Evolutionary conservation across 257 asterid species (phyloP).

Genomic region (Gardenia jasminoides): DNA sequence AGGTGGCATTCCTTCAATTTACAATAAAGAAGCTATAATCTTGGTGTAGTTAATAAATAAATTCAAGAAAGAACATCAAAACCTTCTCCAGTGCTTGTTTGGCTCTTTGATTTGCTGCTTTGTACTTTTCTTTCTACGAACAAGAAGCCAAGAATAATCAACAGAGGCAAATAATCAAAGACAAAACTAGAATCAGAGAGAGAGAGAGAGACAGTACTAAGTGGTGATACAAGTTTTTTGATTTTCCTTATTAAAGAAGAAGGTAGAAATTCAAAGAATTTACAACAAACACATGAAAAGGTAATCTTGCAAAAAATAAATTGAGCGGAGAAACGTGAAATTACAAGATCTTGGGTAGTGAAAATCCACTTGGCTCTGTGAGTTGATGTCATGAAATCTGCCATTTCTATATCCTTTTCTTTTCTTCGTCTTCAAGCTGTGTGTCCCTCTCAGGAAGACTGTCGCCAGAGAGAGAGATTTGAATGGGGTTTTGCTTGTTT

Average conservation of each 20-base stretch:
- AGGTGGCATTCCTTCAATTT: not conserved
- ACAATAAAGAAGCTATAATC: not conserved
- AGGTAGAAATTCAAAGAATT: no score
- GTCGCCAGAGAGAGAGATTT: not conserved
- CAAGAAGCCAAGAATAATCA: conserved; percentile 2
- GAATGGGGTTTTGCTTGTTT: not conserved
- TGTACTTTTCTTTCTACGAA: conserved; percentile 71
- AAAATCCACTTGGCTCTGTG: conserved; percentile 90
- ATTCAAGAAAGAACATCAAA: conserved; percentile 2
- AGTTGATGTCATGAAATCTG: conserved; percentile 81
- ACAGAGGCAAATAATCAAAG: not conserved
- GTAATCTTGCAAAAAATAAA: not conserved
- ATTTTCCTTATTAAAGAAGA: no score
- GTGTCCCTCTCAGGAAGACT: not conserved
- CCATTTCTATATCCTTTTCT: conserved; percentile 39
- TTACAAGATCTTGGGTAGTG: conserved; percentile 75
- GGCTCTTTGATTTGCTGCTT: conserved; percentile 85
- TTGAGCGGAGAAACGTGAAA: not conserved
- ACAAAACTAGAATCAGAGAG: not conserved
- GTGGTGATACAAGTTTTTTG: no score
- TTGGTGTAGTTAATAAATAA: not conserved
- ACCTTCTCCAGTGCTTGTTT: conserved; percentile 89
- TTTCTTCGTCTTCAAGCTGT: not conserved
- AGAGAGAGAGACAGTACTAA: not conserved
- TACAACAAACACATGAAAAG: not conserved